Evolutionary conservation across 2,329 filamentous ascomycete genomes (phyloP).

Genomic region (Pseudogymnoascus sp.): DNA sequence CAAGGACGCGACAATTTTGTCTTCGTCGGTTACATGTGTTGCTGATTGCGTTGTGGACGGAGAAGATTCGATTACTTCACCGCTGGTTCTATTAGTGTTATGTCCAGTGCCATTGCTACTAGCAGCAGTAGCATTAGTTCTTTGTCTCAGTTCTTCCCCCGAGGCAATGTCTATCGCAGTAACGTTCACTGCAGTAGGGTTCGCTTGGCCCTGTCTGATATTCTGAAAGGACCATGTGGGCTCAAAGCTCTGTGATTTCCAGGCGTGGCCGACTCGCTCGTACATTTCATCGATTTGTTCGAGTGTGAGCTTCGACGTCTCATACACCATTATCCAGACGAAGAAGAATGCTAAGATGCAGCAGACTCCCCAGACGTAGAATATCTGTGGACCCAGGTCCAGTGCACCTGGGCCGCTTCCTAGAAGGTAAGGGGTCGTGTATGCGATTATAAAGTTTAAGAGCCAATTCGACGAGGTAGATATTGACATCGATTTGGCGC

Average conservation of each 20-base stretch:
- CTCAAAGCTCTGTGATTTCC: conserved; percentile 60
- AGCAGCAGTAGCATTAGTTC: conserved; percentile 21
- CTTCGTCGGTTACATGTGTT: conserved; percentile 34
- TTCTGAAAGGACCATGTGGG: conserved; percentile 65
- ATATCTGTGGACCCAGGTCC: conserved; percentile 63
- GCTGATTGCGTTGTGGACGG: conserved; percentile 30
- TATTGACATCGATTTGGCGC: conserved; percentile 68
- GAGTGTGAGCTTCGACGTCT: conserved; percentile 67
- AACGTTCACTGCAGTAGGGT: conserved; percentile 23
- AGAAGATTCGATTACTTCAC: conserved; percentile 22
- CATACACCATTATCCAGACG: conserved; percentile 67
- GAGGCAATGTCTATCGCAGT: conserved; percentile 18
- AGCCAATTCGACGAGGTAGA: conserved; percentile 73
- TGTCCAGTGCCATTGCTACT: conserved; percentile 17
- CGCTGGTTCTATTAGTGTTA: conserved; percentile 16
- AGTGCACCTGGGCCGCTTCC: conserved; percentile 57
- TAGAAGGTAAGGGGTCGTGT: conserved; percentile 74
- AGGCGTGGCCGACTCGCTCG: conserved; percentile 60
- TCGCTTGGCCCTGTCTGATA: conserved; percentile 43
- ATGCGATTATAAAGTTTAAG: conserved; percentile 73
- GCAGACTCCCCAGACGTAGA: conserved; percentile 75
- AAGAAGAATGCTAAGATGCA: conserved; percentile 64
- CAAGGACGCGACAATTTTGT: conserved; percentile 47
- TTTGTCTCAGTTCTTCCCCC: conserved; percentile 21
- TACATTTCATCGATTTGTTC: conserved; percentile 78